These are phyloP conservation scores for Coemansia brasiliensis DNA, from an alignment of 192 early-diverging fungal genomes.

Conservation along the genomic window DNA sequence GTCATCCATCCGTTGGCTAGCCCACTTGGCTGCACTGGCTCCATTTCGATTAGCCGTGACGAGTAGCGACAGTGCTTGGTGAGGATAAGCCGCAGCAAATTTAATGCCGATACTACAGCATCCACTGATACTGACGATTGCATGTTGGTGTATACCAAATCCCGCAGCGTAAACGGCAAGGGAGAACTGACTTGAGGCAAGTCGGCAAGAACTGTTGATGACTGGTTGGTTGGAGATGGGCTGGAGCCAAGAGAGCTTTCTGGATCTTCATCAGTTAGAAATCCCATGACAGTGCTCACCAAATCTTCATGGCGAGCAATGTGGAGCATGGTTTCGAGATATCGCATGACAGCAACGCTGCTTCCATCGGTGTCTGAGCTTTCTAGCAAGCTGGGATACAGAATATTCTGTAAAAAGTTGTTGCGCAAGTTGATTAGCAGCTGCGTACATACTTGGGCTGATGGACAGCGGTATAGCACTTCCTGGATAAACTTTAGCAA, in stretches of 20 bases:
- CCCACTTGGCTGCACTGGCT: constrained; percentile 46
- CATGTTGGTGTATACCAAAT: constrained; percentile 84
- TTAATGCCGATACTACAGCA: constrained; percentile 81
- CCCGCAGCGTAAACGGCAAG: constrained; percentile 70
- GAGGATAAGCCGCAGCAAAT: constrained; percentile 74
- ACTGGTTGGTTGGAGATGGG: constrained; percentile 3
- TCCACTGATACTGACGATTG: constrained; percentile 79
- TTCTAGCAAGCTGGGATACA: constrained; percentile 81
- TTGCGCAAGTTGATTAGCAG: constrained; percentile 69
- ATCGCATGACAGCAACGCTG: constrained; percentile 84
- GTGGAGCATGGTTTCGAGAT: constrained; percentile 81
- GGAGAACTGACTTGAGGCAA: constrained; percentile 4
- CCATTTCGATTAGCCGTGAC: constrained; percentile 72
- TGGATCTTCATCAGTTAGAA: constrained; percentile 69
- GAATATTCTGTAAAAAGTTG: constrained; percentile 82
- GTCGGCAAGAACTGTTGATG: background rate
- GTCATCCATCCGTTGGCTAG: constrained; percentile 47
- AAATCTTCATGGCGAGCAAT: constrained; percentile 73
- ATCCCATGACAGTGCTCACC: constrained; percentile 70
- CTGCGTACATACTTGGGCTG: constrained; percentile 34
- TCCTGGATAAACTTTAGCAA: constrained; percentile 44
- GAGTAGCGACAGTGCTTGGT: constrained; percentile 75
- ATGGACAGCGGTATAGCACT: constrained; percentile 46
- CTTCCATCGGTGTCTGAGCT: constrained; percentile 92
- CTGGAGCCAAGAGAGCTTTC: constrained; percentile 16